These are phyloP conservation scores for Botrytis fabae DNA, from an alignment of 2,329 filamentous ascomycete species.

Conservation along the genomic window DNA sequence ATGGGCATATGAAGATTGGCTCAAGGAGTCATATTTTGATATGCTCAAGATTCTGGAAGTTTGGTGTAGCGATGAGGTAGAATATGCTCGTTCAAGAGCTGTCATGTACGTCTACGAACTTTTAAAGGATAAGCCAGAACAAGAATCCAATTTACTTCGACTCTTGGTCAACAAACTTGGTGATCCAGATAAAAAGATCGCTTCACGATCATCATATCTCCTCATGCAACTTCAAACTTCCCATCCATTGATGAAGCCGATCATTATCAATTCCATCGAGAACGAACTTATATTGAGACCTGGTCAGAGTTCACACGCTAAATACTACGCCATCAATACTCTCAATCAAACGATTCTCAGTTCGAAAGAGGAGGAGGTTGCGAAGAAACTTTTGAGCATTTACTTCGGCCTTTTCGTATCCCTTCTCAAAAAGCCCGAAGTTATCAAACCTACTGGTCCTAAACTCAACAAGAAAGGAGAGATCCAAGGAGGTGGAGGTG, in stretches of 20 bases:
- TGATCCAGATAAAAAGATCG: constrained; percentile 92
- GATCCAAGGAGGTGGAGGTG: constrained; percentile 55
- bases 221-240: constrained; percentile 86
- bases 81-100: constrained; percentile 84
- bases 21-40: constrained; percentile 92
- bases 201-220: constrained; percentile 88
- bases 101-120: constrained; percentile 91
- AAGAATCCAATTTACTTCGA: constrained; percentile 89
- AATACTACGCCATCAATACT: constrained; percentile 95
- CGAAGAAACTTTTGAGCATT: constrained; percentile 78
- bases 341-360: constrained; percentile 95
- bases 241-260: constrained; percentile 90
- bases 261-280: constrained; percentile 83
- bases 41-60: constrained; percentile 86
- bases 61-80: constrained; percentile 94
- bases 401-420: constrained; percentile 90
- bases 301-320: constrained; percentile 82
- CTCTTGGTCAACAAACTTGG: constrained; percentile 95
- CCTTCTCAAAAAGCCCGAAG: constrained; percentile 65
- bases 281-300: constrained; percentile 84
- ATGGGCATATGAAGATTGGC: constrained; percentile 93
- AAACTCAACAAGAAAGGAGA: constrained; percentile 51
- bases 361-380: constrained; percentile 76
- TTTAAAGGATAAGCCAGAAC: constrained; percentile 92
- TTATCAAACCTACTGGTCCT: constrained; percentile 43